phyloP scores from a whole-genome alignment of 2,329 filamentous ascomycete species.

The Botryotinia globosa region DNA sequence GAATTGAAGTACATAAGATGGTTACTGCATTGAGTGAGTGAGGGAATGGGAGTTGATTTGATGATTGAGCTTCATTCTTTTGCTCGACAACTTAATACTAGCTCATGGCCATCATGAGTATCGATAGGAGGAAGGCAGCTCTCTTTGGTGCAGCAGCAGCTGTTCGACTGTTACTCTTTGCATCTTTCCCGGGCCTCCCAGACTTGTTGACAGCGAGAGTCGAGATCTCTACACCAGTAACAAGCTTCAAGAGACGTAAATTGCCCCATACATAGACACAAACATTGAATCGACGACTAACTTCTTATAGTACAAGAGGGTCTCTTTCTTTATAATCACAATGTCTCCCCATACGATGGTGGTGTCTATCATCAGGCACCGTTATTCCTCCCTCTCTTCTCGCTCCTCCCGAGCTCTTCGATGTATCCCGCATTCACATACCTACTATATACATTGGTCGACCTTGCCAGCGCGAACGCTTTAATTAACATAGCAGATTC shows the following conservation, averaged over 20 bases:
- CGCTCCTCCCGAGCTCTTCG: constrained; percentile 71
- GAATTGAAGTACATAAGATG: background rate
- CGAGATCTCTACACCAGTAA: constrained; percentile 94
- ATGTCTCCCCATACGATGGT: constrained; percentile 95
- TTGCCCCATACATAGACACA: constrained; percentile 35
- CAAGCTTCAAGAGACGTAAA: constrained; percentile 93
- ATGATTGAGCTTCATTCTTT: constrained; percentile 27
- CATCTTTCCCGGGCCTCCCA: constrained; percentile 77
- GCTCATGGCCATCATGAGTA: constrained; percentile 43
- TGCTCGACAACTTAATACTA: constrained; percentile 18
- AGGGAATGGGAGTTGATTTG: background rate
- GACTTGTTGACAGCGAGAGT: constrained; percentile 85
- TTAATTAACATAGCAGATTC: constrained; percentile 78
- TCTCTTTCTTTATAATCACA: constrained; percentile 91
- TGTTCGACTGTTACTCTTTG: constrained; percentile 76
- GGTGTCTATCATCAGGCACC: constrained; percentile 82
- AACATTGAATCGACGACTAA: constrained; percentile 20
- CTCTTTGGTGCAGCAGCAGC: constrained; percentile 75
- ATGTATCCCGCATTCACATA: constrained; percentile 70
- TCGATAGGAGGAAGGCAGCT: constrained; percentile 58
- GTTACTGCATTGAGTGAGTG: background rate
- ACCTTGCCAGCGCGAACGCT: constrained; percentile 78
- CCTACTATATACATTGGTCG: constrained; percentile 75
- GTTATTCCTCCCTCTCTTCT: constrained; percentile 86
- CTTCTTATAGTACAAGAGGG: constrained; percentile 78